phyloP scores from a whole-genome alignment of 345 rosid species.

The Arabidopsis thaliana region DNA sequence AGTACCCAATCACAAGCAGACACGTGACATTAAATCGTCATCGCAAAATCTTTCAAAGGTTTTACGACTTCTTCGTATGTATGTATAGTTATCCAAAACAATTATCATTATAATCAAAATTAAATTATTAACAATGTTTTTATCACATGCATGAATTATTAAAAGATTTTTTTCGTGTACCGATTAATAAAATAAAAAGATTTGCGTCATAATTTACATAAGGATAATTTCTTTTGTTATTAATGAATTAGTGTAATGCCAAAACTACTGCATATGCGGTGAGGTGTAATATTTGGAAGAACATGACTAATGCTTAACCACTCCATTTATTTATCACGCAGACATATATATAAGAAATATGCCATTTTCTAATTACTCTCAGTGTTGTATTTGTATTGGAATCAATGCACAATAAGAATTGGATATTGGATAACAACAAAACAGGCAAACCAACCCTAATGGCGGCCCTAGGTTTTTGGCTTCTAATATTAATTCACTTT shows the following conservation, averaged over 20 bases:
- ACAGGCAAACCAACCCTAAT: conserved; percentile 13
- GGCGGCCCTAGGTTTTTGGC: conserved; percentile 16
- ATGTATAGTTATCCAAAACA: too few species aligned
- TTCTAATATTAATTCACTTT: background rate
- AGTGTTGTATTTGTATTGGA: conserved; percentile 8
- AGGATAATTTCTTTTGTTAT: background rate
- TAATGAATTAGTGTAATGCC: conserved; percentile 7
- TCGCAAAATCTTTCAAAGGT: background rate
- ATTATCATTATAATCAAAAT: too few species aligned
- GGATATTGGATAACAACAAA: conserved; percentile 12
- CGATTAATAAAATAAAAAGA: too few species aligned
- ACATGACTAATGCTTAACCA: conserved; percentile 33
- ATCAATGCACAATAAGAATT: conserved; percentile 18
- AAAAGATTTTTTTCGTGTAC: too few species aligned
- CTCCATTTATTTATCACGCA: conserved; percentile 4
- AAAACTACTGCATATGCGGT: conserved; percentile 30
- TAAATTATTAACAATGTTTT: too few species aligned
- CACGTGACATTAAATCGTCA: conserved; percentile 33
- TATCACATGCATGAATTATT: too few species aligned
- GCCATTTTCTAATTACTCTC: conserved; percentile 8
- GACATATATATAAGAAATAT: background rate
- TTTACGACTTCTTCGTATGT: conserved; percentile 14
- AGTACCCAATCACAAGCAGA: background rate
- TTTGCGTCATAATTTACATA: too few species aligned
- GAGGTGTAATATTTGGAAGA: conserved; percentile 34